Conservation (phyloP, 225 moss, liverwort and hornwort genomes). For the Antitrichia curtipendula region DNA sequence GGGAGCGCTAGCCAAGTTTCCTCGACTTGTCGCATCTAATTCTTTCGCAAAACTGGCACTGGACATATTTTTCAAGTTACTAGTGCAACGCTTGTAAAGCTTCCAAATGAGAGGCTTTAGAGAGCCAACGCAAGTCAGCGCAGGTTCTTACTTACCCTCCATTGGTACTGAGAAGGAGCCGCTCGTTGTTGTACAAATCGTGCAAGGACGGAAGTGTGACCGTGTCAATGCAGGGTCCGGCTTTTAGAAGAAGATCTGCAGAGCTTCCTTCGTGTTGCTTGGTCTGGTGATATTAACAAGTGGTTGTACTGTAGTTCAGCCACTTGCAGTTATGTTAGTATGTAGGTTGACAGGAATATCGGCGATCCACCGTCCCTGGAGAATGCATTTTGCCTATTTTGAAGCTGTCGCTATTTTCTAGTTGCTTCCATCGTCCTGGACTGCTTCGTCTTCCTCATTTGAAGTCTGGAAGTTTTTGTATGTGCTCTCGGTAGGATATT, state of each 20-base stretch:
- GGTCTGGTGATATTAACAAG: neutral
- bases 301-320: neutral
- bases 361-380: neutral
- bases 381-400: neutral
- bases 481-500: neutral
- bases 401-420: neutral
- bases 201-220: neutral
- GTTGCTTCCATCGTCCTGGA: neutral
- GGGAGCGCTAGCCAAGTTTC: neutral
- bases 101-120: neutral
- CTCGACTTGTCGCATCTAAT: neutral
- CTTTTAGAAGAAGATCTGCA: neutral
- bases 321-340: neutral
- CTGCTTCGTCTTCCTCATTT: neutral
- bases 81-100: neutral
- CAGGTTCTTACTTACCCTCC: neutral
- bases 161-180: neutral
- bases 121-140: neutral
- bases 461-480: neutral
- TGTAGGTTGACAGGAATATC: neutral
- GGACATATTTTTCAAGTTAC: neutral
- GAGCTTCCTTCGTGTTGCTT: neutral
- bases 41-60: neutral
- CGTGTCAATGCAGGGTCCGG: conserved; percentile 1
- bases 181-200: neutral